Percentiles rank a stretch among this genome's conserved stretches.
These are phyloP conservation scores for Primulina huaijiensis DNA, from an alignment of 257 asterid genomes.

Conservation along the genomic window DNA sequence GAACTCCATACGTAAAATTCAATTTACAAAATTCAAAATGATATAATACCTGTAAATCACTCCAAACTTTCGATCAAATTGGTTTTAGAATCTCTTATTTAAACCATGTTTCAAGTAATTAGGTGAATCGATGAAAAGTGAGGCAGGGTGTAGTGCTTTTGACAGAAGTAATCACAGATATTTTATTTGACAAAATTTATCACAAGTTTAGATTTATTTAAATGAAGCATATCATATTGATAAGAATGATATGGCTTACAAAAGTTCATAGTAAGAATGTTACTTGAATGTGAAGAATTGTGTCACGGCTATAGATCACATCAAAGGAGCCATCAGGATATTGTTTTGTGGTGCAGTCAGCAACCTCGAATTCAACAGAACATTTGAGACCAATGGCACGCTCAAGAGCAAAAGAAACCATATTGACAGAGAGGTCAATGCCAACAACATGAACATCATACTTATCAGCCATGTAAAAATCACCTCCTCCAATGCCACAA, in stretches of 20 bases:
- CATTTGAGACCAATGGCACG: constrained; percentile 81
- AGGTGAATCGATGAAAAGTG: background rate
- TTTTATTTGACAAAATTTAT: background rate
- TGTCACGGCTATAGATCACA: constrained; percentile 91
- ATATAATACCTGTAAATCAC: too few relatives aligned
- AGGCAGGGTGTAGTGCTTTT: background rate
- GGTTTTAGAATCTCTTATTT: background rate
- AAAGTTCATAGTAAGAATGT: constrained; percentile 8
- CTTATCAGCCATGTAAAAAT: constrained; percentile 88
- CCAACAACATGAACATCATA: constrained; percentile 89
- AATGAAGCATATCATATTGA: background rate
- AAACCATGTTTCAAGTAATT: background rate
- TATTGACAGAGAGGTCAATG: constrained; percentile 87
- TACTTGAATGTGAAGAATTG: constrained; percentile 95
- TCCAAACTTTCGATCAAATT: too few relatives aligned
- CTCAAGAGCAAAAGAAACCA: constrained; percentile 93
- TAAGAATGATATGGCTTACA: background rate
- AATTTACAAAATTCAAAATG: too few relatives aligned
- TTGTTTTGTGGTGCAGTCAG: constrained; percentile 88
- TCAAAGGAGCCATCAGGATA: constrained; percentile 77
- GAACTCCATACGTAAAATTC: background rate
- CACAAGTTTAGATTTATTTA: background rate
- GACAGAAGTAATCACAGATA: background rate
- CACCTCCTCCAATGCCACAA: constrained; percentile 99
- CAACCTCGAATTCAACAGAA: constrained; percentile 98